A percentile compares a stretch with the other conserved stretches of the same genome.
These are phyloP conservation scores for Quercus cerris DNA, from an alignment of 306 rosid species.

Conservation along the genomic window DNA sequence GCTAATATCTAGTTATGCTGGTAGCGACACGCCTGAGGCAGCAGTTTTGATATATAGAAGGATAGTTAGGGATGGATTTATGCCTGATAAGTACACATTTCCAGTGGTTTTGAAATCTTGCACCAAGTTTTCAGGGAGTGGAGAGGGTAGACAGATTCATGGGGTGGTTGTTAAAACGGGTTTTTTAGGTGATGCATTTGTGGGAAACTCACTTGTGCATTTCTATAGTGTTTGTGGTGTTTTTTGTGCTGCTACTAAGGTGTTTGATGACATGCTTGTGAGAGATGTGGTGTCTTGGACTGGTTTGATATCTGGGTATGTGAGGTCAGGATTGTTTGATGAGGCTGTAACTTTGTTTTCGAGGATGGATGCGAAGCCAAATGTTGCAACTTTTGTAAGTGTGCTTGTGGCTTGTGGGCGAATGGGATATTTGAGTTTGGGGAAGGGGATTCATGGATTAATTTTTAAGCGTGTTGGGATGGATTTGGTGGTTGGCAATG, in stretches of 20 bases:
- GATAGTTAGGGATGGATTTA: conserved; percentile 56
- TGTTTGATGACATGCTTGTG: conserved; percentile 72
- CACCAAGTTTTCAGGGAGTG: conserved; percentile 52
- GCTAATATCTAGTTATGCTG: conserved; percentile 42
- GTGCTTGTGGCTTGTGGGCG: conserved; percentile 64
- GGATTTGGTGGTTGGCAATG: conserved; percentile 57
- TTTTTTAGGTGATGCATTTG: conserved; percentile 46
- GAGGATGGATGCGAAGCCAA: conserved; percentile 60
- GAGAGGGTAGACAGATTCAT: conserved; percentile 65
- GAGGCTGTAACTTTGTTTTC: conserved; percentile 44
- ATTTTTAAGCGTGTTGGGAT: conserved; percentile 31
- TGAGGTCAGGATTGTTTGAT: conserved; percentile 45
- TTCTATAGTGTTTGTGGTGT: conserved; percentile 57
- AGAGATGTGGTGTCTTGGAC: conserved; percentile 89
- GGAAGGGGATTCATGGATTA: conserved; percentile 75
- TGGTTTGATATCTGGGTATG: conserved; percentile 65
- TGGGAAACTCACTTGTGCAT: conserved; percentile 58
- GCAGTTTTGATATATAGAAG: conserved; percentile 42
- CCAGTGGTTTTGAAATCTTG: conserved; percentile 76
- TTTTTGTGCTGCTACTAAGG: conserved; percentile 37
- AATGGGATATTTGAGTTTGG: conserved; percentile 40
- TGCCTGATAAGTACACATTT: conserved; percentile 61
- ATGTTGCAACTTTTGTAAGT: conserved; percentile 59
- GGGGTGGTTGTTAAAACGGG: conserved; percentile 45
- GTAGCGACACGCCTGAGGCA: conserved; percentile 34